Evolutionary conservation across 768 basidiomycete genomes (phyloP), one percentile per base, ranked within the genome.

Genomic region (Leccinum truebloodii): DNA sequence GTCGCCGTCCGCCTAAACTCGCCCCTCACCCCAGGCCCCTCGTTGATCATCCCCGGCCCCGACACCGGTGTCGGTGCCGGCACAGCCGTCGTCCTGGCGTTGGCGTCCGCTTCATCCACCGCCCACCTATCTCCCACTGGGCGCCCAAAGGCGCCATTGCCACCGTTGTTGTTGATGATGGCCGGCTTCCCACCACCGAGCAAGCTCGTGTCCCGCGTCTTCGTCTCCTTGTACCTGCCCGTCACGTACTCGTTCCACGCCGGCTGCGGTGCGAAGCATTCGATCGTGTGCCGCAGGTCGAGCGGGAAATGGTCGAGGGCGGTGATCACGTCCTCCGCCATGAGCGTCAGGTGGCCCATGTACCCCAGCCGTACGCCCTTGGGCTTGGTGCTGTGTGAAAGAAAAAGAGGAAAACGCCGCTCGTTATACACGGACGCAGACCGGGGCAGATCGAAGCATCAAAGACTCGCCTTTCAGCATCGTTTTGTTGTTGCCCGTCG

Each of bases 281-380:
- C 79, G 60, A 97, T 83, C 59, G 80, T 76, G 1, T 80, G 78
- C 26, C 86, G 82, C 24, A 97, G 80, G 32, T 95, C 93, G 16
- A 83, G 79, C 0, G 95, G 94, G 76, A 92, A 95, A 55, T 91
- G 88, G 22, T 93, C 88, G 60, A 98, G 83, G 9, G 95, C 91
- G 59, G 86, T 86, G 71, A 97, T 88, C 20, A 97, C 87, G 68
- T 98, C 96, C 74, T 98, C 97, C 0, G 95, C 89, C 66, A 99
- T 94, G 65, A 98, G 86, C 13, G 90, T 92, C 16, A 98, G 82
- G 73, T 99, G 95, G 0, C 96, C 96, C 96, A 98, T 98, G 76
- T 93, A 96, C 3, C 95, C 95, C 48, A 96, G 74, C 30, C 95
- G 86, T 37, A 90, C 82, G 22, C 89, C 86, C 67, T 91, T 89